Conservation (phyloP, 2,329 filamentous ascomycete genomes). For the Sporothrix brasiliensis region DNA sequence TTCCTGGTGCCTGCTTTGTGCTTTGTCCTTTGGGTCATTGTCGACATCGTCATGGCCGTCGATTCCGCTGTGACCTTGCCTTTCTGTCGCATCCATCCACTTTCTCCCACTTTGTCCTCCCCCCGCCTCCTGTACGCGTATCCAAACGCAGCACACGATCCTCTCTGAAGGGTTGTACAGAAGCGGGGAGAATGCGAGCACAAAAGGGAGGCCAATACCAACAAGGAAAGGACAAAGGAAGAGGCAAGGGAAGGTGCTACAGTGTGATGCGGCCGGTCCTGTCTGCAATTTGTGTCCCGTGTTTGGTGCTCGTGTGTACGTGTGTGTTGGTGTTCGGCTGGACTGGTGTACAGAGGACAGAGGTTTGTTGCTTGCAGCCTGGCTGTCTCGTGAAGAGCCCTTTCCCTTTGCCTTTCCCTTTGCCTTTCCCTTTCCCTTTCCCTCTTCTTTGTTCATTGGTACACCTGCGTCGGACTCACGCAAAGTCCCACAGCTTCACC, state of each 20-base stretch:
- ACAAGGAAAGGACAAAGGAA: neutral
- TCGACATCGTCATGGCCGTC: neutral
- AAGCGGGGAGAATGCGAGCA: neutral
- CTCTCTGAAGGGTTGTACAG: neutral
- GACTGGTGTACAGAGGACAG: neutral
- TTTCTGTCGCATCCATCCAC: neutral
- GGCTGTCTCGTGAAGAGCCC: conserved; percentile 6
- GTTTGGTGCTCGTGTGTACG: neutral
- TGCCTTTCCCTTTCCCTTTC: conserved; percentile 8
- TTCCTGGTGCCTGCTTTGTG: neutral
- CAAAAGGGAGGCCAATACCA: neutral
- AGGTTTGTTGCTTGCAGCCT: conserved; percentile 3
- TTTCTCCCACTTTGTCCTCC: too few relatives aligned
- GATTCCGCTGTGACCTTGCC: neutral
- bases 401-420: neutral
- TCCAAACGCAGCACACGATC: conserved; percentile 15
- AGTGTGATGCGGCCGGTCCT: neutral
- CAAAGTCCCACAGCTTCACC: conserved; percentile 65
- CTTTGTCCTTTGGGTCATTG: neutral
- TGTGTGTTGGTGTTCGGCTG: neutral
- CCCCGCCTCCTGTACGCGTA: conserved; percentile 4
- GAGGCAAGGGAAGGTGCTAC: neutral
- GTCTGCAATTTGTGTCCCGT: conserved; percentile 6
- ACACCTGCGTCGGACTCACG: conserved; percentile 28
- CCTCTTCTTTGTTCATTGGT: too few relatives aligned